These are phyloP conservation scores for Fonsecaea monophora DNA, from an alignment of 2,329 filamentous ascomycete species.

Conservation along the genomic window DNA sequence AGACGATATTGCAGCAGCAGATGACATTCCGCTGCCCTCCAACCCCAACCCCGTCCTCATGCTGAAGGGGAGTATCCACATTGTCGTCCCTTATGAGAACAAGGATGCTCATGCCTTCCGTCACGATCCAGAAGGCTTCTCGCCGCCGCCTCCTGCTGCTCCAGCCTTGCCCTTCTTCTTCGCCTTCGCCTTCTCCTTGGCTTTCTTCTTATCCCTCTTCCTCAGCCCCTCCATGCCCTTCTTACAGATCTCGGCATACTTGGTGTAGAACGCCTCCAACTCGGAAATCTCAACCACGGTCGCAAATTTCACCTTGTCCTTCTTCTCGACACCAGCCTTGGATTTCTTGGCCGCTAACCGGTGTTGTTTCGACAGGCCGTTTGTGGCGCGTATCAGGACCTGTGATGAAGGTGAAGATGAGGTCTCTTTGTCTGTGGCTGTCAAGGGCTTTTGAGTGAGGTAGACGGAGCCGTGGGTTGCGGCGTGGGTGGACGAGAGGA, in stretches of 20 bases:
- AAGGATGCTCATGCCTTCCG: neutral
- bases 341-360: slow-evolving; percentile 44
- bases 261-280: slow-evolving; percentile 78
- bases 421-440: slow-evolving; percentile 56
- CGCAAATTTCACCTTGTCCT: slow-evolving; percentile 76
- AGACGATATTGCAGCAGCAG: neutral
- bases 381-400: slow-evolving; percentile 81
- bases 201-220: slow-evolving; percentile 89
- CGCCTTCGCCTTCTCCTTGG: slow-evolving; percentile 78
- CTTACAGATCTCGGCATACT: slow-evolving; percentile 92
- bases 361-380: slow-evolving; percentile 68
- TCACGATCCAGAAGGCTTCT: slow-evolving; percentile 3
- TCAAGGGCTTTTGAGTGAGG: slow-evolving; percentile 52
- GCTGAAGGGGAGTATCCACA: neutral
- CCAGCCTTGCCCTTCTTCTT: slow-evolving; percentile 63
- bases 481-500: slow-evolving; percentile 50
- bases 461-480: slow-evolving; percentile 52
- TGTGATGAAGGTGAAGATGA: slow-evolving; percentile 63
- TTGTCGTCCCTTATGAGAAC: neutral
- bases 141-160: slow-evolving; percentile 3
- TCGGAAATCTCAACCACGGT: slow-evolving; percentile 80
- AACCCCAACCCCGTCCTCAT: too few relatives aligned
- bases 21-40: neutral
- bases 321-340: slow-evolving; percentile 55
- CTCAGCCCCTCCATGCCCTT: slow-evolving; percentile 85